These are phyloP conservation scores for Pyricularia grisea DNA, from an alignment of 2,329 filamentous ascomycete species.

Conservation along the genomic window DNA sequence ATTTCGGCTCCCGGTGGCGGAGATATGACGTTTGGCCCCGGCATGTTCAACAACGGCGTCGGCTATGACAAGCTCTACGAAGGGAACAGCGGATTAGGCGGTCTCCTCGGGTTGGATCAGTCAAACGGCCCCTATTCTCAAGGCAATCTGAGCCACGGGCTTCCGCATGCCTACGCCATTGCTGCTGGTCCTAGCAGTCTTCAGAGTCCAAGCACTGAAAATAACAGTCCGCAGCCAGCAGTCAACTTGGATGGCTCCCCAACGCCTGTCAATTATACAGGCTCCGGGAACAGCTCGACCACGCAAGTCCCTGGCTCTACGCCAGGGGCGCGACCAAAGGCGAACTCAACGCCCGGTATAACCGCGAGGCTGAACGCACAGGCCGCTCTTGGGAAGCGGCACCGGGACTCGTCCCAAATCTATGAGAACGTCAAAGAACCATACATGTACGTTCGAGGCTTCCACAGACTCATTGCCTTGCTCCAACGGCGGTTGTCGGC, in stretches of 20 bases:
- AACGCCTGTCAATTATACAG: slow-evolving; percentile 25
- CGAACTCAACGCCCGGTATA: slow-evolving; percentile 8
- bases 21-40: slow-evolving; percentile 29
- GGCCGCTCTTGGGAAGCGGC: slow-evolving; percentile 46
- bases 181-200: slow-evolving; percentile 52
- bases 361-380: slow-evolving; percentile 29
- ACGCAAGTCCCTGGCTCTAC: background rate
- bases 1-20: slow-evolving; percentile 28
- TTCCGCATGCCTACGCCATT: slow-evolving; percentile 58
- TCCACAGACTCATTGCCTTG: slow-evolving; percentile 78
- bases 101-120: slow-evolving; percentile 44
- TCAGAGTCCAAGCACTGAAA: slow-evolving; percentile 55
- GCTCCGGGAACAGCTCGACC: background rate
- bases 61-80: slow-evolving; percentile 40
- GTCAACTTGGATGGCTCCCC: slow-evolving; percentile 48
- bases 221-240: slow-evolving; percentile 48
- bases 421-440: slow-evolving; percentile 86
- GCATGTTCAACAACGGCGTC: slow-evolving; percentile 43
- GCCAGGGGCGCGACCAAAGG: slow-evolving; percentile 8
- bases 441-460: slow-evolving; percentile 83
- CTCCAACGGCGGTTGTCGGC: slow-evolving; percentile 70
- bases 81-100: slow-evolving; percentile 32
- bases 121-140: slow-evolving; percentile 40
- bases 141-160: slow-evolving; percentile 50
- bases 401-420: slow-evolving; percentile 69